Conservation (phyloP, 345 rosid genomes). For the Gossypium australe region DNA sequence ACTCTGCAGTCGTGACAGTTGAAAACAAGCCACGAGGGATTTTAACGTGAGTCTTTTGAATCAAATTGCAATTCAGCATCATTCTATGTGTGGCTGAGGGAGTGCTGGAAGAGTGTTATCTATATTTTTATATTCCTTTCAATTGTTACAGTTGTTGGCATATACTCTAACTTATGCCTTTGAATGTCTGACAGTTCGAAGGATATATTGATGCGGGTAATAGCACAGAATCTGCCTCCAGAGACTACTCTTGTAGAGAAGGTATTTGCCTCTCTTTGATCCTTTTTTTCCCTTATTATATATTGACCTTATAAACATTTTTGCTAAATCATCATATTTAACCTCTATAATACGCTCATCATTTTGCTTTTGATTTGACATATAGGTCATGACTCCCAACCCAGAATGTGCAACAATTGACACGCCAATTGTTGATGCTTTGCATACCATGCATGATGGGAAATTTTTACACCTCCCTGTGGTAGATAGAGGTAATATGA, state of each 20-base stretch:
- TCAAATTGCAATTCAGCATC: neutral
- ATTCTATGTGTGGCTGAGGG: neutral
- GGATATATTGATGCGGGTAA: constrained; percentile 96
- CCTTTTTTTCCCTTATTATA: neutral
- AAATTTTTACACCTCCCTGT: constrained; percentile 98
- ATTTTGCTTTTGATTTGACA: constrained; percentile 17
- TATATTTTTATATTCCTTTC: neutral
- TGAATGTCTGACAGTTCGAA: constrained; percentile 56
- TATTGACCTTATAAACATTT: neutral
- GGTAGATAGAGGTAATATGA: constrained; percentile 58
- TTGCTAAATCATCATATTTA: neutral
- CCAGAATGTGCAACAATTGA: constrained; percentile 91
- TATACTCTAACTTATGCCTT: constrained; percentile 14
- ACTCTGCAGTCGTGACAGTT: constrained; percentile 71
- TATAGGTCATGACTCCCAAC: constrained; percentile 92
- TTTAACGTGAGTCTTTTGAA: constrained; percentile 63
- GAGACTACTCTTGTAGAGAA: constrained; percentile 73
- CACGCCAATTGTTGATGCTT: constrained; percentile 93
- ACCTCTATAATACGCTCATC: neutral
- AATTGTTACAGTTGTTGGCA: neutral
- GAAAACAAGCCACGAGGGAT: constrained; percentile 84
- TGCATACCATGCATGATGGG: constrained; percentile 93
- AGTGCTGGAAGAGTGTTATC: neutral
- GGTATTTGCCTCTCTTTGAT: constrained; percentile 38
- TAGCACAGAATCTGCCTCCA: constrained; percentile 71